Percentiles rank a stretch among this genome's conserved stretches.
phyloP scores from a whole-genome alignment of 768 basidiomycete genomes.

The Boletus eberwhitei region DNA sequence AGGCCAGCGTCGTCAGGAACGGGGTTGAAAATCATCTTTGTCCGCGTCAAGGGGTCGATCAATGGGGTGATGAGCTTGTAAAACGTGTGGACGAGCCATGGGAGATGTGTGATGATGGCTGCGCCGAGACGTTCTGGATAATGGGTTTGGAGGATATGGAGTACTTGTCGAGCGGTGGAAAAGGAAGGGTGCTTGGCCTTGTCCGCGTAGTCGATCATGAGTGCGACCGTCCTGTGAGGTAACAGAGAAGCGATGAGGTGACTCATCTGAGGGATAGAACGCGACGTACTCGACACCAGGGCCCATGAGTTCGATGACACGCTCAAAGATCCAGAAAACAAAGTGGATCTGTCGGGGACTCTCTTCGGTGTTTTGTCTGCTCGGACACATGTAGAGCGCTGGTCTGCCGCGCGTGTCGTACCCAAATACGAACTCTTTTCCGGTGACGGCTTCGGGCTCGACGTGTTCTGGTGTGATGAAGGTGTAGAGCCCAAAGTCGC shows the following conservation, averaged over 20 bases:
- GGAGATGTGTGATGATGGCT: slow-evolving; percentile 76
- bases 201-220: slow-evolving; percentile 79
- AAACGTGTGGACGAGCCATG: slow-evolving; percentile 71
- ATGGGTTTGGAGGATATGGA: slow-evolving; percentile 73
- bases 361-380: slow-evolving; percentile 77
- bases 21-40: slow-evolving; percentile 76
- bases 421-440: slow-evolving; percentile 78
- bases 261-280: not conserved
- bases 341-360: slow-evolving; percentile 66
- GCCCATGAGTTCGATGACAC: slow-evolving; percentile 70
- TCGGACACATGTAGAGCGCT: slow-evolving; percentile 62
- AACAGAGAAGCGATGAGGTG: not conserved
- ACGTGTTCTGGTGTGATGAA: slow-evolving; percentile 56
- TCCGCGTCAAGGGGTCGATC: slow-evolving; percentile 77
- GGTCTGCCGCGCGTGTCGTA: slow-evolving; percentile 67
- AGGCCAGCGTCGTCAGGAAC: slow-evolving; percentile 24
- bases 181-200: slow-evolving; percentile 57
- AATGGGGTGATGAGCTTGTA: slow-evolving; percentile 77
- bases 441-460: slow-evolving; percentile 78
- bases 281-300: slow-evolving; percentile 73
- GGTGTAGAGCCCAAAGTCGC: slow-evolving; percentile 74
- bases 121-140: slow-evolving; percentile 84
- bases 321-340: slow-evolving; percentile 75
- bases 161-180: slow-evolving; percentile 37
- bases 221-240: slow-evolving; percentile 52